A percentile compares a stretch with the other conserved stretches of the same genome.
phyloP scores from a whole-genome alignment of 768 basidiomycete genomes.

The Roridomyces roridus region DNA sequence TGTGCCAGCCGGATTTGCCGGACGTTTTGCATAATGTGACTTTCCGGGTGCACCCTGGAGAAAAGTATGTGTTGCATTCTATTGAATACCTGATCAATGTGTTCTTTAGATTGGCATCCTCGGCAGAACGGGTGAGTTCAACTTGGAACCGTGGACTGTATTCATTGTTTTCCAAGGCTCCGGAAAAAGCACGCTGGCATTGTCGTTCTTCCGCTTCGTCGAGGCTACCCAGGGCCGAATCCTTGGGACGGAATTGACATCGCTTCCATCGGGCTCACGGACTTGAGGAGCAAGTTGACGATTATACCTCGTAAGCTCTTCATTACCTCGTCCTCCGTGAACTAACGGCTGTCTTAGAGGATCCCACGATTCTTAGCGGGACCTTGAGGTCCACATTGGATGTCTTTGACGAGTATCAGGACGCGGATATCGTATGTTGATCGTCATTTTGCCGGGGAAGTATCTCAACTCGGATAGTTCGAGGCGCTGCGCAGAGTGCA shows the following conservation, averaged over 20 bases:
- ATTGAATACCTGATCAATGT: neutral
- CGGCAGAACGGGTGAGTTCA: conserved; percentile 37
- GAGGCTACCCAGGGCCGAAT: conserved; percentile 71
- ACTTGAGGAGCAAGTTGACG: conserved; percentile 70
- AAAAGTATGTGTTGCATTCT: conserved; percentile 60
- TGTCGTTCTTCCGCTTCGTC: conserved; percentile 86
- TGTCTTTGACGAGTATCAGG: conserved; percentile 85
- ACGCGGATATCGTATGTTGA: conserved; percentile 72
- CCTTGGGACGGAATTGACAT: conserved; percentile 70
- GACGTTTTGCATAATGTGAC: conserved; percentile 81
- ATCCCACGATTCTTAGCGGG: conserved; percentile 87
- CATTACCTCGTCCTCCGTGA: neutral
- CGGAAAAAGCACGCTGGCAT: conserved; percentile 82
- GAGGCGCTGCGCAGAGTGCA: conserved; percentile 84
- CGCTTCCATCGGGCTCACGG: conserved; percentile 67
- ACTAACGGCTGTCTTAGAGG: conserved; percentile 55
- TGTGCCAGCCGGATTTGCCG: conserved; percentile 77
- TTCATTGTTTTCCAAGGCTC: conserved; percentile 47
- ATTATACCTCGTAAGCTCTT: conserved; percentile 67
- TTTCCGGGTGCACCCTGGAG: conserved; percentile 75
- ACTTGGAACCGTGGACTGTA: too few species aligned
- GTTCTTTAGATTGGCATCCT: conserved; percentile 71
- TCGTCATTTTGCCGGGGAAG: neutral
- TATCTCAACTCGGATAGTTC: conserved; percentile 49
- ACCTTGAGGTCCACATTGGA: conserved; percentile 82